Evolutionary conservation across 2,329 filamentous ascomycete genomes (phyloP), one percentile per base, ranked within the genome.

Genomic region (Exophiala calicioides): DNA sequence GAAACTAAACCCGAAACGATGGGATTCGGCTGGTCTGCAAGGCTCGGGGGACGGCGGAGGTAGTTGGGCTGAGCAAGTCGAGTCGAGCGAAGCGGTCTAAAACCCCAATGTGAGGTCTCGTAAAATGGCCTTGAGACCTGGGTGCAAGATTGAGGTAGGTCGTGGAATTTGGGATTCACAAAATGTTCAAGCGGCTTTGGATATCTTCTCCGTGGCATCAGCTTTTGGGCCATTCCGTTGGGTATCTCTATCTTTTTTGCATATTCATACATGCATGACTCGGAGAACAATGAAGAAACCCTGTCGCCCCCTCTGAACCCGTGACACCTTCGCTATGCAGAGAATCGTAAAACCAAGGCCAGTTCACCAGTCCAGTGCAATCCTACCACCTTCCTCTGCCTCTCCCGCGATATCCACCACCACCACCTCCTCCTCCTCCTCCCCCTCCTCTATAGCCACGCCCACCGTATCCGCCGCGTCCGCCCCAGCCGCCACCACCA

Each of bases 401-500:
- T 50, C 57, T 34, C 30, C 57, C 53, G 18, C 57, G 36, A 41
- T 47, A 52, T 19, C 49, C 50, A 71, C 66, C 70, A 68, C 58
- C 71, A 60, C 54, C 72, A 15, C 67, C 62, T 8, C 66, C 67
- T 34, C 62, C 63, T 20, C 71, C 65, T 33, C 67, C 67, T n/a
- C 62, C 60, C 46, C 67, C 66, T 52, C 68, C 70, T 31, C 70
- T 66, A 18, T 66, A 63, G 20, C 69, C 65, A 34, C 71, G 75
- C 40, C 69, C 67, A 46, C 68, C 63, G 21, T 72, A 68, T 35
- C 71, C 65, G 39, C 78, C 78, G 21, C 80, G 61, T 21, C 68
- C 68, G 35, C 69, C 65, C 70, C 34, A 78, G 65, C 49, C 80
- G 67, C 61, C 80, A 63, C 0, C 74, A 65, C 61, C 74, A 57